Conservation (phyloP, 2,329 filamentous ascomycete genomes). For the Neoscytalidium dimidiatum region DNA sequence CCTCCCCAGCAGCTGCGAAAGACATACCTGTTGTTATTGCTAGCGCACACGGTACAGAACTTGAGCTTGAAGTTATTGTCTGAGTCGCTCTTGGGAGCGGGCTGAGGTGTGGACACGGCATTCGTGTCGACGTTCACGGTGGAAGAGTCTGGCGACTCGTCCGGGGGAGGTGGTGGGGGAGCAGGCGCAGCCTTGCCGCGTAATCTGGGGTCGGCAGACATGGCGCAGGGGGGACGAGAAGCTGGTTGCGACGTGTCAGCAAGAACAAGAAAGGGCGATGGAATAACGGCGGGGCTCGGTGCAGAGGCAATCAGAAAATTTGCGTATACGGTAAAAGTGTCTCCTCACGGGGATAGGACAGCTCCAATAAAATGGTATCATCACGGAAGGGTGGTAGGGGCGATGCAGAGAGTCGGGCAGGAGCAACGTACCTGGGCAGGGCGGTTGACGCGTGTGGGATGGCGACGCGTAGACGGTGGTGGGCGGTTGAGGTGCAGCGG, state of each 20-base stretch:
- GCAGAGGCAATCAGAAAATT: conserved; percentile 13
- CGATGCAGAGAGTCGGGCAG: conserved; percentile 3
- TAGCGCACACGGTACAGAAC: conserved; percentile 98
- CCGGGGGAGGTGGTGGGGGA: conserved; percentile 51
- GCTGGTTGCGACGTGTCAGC: background rate
- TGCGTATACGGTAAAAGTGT: conserved; percentile 22
- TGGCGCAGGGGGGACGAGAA: conserved; percentile 21
- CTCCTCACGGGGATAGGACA: conserved; percentile 61
- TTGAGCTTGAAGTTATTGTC: conserved; percentile 78
- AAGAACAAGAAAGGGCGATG: background rate
- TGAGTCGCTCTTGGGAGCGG: conserved; percentile 25
- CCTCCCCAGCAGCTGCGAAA: background rate
- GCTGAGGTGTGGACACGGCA: conserved; percentile 22
- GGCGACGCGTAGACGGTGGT: background rate
- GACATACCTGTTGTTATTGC: conserved; percentile 88
- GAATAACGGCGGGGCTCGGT: background rate
- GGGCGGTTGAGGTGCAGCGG: background rate
- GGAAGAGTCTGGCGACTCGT: conserved; percentile 36
- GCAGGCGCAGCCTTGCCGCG: conserved; percentile 44
- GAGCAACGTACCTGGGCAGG: conserved; percentile 8
- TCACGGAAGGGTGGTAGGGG: conserved; percentile 43
- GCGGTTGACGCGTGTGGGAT: background rate
- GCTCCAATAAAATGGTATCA: conserved; percentile 73
- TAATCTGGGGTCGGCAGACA: conserved; percentile 51
- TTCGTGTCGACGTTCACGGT: conserved; percentile 32